Evolutionary conservation across 805 yeast species (phyloP), one percentile per base, ranked within the genome.

Genomic region (Sugiyamaella chiloensis): DNA sequence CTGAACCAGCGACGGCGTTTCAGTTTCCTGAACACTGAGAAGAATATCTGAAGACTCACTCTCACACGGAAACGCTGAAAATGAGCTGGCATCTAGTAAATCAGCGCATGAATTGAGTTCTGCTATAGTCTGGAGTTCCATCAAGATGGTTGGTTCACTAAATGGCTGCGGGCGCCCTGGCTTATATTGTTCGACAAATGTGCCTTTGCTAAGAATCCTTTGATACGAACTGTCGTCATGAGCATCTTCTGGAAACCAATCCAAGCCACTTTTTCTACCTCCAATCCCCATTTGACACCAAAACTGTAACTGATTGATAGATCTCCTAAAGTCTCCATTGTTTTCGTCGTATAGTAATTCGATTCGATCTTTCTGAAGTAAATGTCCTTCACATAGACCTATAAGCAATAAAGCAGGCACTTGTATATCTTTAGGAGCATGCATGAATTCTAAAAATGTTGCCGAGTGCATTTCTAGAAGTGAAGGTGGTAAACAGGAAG

Each of bases 231-330:
- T 35, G 4, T 24, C 32, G 2, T 31, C 43, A 8, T 34, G 43
- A 2, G 37, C 39, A n/a, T 34, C 43, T 4, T 58, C 57, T 2
- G 64, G 49, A 8, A 56, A 53, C 68, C 69, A 65, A 36, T 64
- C 67, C 4, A 47, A 41, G 1, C 66, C 66, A 1, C 65, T 59
- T 3, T 57, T 53, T 4, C 56, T 48, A 14, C 65, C 65, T 1
- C 66, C 66, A 3, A 65, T 34, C 4, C 67, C 67, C 58, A 60
- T 56, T 41, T 66, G 70, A 31, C 68, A 64, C 65, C 65, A 63
- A 39, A 64, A 61, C 47, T 66, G 70, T 8, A 65, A 48, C 9
- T 59, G 55, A 29, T 52, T 48, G 12, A 66, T 52, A 1, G 56
- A 45, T n/a, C 43, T 41, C 7, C 68, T 54, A n/a, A 65, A 21